Conservation (phyloP, 257 asterid species). For the Solanum corneliomulleri region DNA sequence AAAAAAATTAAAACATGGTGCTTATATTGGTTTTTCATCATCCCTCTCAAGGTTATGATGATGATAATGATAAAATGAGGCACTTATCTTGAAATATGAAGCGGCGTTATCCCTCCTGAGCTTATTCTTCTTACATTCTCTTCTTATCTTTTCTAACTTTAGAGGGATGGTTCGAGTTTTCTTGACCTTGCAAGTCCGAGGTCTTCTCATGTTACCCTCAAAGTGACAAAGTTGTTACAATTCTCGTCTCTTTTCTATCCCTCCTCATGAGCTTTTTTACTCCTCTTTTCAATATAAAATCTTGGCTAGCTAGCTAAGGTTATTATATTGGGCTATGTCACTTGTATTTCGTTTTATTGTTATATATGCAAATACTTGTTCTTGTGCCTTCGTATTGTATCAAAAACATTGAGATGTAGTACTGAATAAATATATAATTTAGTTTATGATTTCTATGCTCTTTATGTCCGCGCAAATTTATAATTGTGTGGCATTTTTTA, state of each 20-base stretch:
- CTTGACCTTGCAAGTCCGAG: slow-evolving; percentile 2
- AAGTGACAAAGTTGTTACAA: neutral
- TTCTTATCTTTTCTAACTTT: neutral
- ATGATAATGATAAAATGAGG: neutral
- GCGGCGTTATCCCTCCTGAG: neutral
- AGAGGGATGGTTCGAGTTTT: neutral
- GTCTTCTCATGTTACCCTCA: neutral
- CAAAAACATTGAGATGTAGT: neutral
- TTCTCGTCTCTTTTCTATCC: neutral
- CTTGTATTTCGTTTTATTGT: neutral
- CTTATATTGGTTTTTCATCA: neutral
- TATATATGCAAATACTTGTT: neutral
- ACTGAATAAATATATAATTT: neutral
- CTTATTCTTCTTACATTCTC: neutral
- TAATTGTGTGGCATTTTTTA: neutral
- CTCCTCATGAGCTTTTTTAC: neutral
- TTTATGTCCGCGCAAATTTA: neutral
- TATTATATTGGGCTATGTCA: neutral
- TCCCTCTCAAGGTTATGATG: neutral
- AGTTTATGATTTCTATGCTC: neutral
- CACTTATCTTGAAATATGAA: neutral
- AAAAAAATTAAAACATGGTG: neutral
- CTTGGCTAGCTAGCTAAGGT: neutral
- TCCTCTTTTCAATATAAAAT: neutral
- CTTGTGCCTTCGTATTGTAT: neutral